Conservation (phyloP, 371 early-diverging fungal genomes). For the Dichotomocladium elegans region DNA sequence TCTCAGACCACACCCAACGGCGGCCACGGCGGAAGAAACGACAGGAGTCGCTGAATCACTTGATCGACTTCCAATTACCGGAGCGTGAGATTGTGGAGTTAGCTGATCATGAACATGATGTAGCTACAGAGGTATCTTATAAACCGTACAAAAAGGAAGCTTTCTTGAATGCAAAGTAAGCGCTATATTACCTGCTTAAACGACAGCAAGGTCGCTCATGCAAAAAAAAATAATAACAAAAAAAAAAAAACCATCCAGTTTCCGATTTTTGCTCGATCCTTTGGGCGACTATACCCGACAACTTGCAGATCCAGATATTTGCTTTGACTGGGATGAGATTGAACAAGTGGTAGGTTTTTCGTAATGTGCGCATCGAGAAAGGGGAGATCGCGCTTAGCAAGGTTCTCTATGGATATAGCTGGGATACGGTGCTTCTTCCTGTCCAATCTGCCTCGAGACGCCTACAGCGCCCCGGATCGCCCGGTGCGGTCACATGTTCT, state of each 20-base stretch:
- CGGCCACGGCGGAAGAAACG: constrained; percentile 23
- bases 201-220: no score
- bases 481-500: constrained; percentile 85
- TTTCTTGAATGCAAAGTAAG: constrained; percentile 88
- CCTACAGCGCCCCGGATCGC: constrained; percentile 75
- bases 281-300: constrained; percentile 51
- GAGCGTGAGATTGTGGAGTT: constrained; percentile 34
- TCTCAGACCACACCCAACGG: background rate
- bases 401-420: constrained; percentile 12
- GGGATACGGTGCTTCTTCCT: constrained; percentile 50
- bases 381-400: no score
- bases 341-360: constrained; percentile 66
- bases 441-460: constrained; percentile 80
- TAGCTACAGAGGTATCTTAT: constrained; percentile 30
- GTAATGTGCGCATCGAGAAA: no score
- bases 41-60: constrained; percentile 63
- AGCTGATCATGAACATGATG: constrained; percentile 20
- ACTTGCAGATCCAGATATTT: constrained; percentile 60
- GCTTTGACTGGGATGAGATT: constrained; percentile 72
- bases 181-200: no score
- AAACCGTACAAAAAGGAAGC: constrained; percentile 72
- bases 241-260: constrained; percentile 49
- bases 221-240: no score
- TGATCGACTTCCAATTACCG: constrained; percentile 82
- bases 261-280: constrained; percentile 72